These are phyloP conservation scores for Trypethelium eluteriae DNA, from an alignment of 495 filamentous ascomycete genomes.

Conservation along the genomic window DNA sequence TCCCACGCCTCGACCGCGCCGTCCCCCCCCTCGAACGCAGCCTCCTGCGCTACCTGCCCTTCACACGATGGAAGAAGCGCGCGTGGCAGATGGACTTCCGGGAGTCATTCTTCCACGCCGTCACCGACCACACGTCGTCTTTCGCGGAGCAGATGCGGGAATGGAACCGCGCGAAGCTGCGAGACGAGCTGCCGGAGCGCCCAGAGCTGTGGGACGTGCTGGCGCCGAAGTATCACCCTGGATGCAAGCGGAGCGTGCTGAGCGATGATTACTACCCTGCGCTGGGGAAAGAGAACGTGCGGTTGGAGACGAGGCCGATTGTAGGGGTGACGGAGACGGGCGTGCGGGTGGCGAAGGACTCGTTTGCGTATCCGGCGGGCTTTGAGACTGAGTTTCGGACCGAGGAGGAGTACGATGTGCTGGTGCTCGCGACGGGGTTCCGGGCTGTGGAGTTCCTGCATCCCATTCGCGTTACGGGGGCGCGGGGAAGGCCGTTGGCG, in stretches of 20 bases:
- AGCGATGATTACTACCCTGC: conserved; percentile 49
- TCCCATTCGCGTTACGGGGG: conserved; percentile 46
- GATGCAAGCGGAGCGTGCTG: conserved; percentile 52
- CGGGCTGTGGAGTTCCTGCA: conserved; percentile 48
- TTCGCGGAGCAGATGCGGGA: conserved; percentile 34
- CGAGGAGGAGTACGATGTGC: conserved; percentile 44
- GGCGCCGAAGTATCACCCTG: conserved; percentile 44
- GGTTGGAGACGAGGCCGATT: conserved; percentile 45
- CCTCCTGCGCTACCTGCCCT: conserved; percentile 41
- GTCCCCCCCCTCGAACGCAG: conserved; percentile 36
- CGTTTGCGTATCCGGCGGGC: neutral
- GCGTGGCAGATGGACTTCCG: conserved; percentile 43
- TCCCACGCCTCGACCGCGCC: conserved; percentile 41
- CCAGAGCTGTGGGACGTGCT: conserved; percentile 45
- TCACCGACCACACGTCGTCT: conserved; percentile 34
- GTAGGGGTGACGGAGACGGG: conserved; percentile 37
- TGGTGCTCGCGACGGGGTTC: conserved; percentile 52
- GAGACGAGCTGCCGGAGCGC: conserved; percentile 35
- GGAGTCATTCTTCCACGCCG: conserved; percentile 38
- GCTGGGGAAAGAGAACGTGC: conserved; percentile 39
- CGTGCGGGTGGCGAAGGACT: conserved; percentile 38
- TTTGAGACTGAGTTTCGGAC: conserved; percentile 17
- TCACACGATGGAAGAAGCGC: conserved; percentile 42
- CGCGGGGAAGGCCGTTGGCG: conserved; percentile 35
- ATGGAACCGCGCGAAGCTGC: conserved; percentile 30